Conservation (phyloP, 176 grass and related monocot species). For the Luzula sylvatica region DNA sequence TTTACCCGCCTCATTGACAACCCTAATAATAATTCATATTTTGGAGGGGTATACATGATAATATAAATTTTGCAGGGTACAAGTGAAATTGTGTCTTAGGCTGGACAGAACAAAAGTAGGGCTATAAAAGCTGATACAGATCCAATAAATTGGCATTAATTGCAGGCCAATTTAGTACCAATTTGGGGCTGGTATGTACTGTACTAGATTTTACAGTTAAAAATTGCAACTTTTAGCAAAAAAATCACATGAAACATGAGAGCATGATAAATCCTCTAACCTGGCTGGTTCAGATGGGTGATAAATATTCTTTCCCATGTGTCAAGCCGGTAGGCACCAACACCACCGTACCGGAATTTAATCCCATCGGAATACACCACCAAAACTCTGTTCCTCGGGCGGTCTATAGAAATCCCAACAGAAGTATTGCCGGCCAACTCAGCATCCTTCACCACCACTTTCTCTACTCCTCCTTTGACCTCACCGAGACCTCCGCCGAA, state of each 20-base stretch:
- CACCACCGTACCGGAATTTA: slow-evolving; percentile 34
- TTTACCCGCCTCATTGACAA: no score
- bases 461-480: slow-evolving; percentile 41
- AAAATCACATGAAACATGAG: neutral
- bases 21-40: no score
- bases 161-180: no score
- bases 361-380: slow-evolving; percentile 48
- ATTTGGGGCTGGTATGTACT: no score
- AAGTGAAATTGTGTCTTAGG: no score
- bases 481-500: slow-evolving; percentile 42
- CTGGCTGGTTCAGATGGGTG: slow-evolving; percentile 54
- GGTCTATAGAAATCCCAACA: slow-evolving; percentile 48
- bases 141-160: no score
- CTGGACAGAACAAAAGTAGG: no score
- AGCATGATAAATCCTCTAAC: slow-evolving; percentile 14
- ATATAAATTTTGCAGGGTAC: no score
- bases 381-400: slow-evolving; percentile 36
- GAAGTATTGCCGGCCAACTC: slow-evolving; percentile 38
- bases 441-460: slow-evolving; percentile 37
- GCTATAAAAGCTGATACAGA: no score
- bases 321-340: slow-evolving; percentile 72
- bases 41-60: no score
- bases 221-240: no score
- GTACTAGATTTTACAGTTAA: no score
- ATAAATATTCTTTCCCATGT: slow-evolving; percentile 69